Base-by-base conservation (phyloP, 305 asterid genomes). In the Rubia tinctorum region DNA sequence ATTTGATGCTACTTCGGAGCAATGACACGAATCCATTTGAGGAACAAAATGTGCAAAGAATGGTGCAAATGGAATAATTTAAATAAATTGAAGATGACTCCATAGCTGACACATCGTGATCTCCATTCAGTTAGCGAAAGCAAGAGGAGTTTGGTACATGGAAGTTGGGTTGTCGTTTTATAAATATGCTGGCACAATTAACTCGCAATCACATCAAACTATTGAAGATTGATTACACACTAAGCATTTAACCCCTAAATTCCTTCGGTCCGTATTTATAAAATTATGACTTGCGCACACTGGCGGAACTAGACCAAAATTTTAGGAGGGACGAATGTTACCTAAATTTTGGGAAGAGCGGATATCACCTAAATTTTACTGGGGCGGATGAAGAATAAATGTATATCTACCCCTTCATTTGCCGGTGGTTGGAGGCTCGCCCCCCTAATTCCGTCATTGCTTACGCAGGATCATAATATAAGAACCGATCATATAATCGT, bases 11-110 rank as follows among this genome's bases (percentile, higher is more conserved):
- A n/a, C n/a, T n/a, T n/a, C n/a, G n/a, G n/a, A n/a, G n/a, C n/a
- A n/a, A n/a, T n/a, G n/a, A 13, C 22, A 53, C 15, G 60, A 17
- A 2, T n/a, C 60, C 60, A 11, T 61, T 22, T 15, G 7, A 61
- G 39, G 3, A 27, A 61, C 8, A 12, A 45, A 68, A 44, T 11
- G 8, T 1, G 51, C 6, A 64, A 47, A 17, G 27, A 40, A 55
- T 64, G 63, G 69, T 71, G 47, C 47, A 20, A 37, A 55, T 73
- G 34, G 8, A 69, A 11, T 60, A 22, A 43, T 51, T 59, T 39
- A 66, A 78, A 42, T 69, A 15, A 6, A 65, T 49, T 64, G 82
- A 81, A 58, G 66, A 66, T 37, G 81, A 79, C 80, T 30, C 43
- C 63, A 47, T 47, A 70, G 83, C 25, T 82, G 27, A 14, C 11